Conservation (phyloP, 345 rosid species). For the Geranium rotundifolium region DNA sequence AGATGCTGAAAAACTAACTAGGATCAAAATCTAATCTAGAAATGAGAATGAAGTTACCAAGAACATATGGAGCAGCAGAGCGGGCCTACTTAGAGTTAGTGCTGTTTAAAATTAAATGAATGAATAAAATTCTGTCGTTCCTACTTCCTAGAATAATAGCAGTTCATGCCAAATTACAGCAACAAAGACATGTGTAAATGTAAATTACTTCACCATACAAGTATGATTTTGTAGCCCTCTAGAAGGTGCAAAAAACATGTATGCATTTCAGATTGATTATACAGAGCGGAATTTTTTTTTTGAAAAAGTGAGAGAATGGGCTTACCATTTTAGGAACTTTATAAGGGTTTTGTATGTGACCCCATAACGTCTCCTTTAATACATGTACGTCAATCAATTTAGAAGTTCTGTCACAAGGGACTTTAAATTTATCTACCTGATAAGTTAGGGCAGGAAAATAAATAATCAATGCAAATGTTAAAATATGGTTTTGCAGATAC, state of each 20-base stretch:
- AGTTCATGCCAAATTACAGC: background rate
- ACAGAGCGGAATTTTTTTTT: too few species aligned
- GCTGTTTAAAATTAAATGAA: background rate
- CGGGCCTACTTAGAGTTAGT: too few species aligned
- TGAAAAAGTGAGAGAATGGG: too few species aligned
- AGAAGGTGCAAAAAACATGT: background rate
- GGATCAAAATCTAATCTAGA: background rate
- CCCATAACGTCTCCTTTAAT: constrained; percentile 30
- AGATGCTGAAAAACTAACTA: too few species aligned
- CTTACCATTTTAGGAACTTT: constrained; percentile 13
- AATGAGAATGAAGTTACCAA: constrained; percentile 2
- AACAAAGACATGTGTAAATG: background rate
- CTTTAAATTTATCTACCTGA: constrained; percentile 27
- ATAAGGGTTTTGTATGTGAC: constrained; percentile 15
- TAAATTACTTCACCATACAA: background rate
- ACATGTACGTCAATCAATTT: constrained; percentile 31
- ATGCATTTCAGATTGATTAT: background rate
- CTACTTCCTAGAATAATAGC: background rate
- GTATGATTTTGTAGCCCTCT: background rate
- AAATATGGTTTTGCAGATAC: background rate
- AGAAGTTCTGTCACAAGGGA: constrained; percentile 23
- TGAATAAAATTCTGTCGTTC: too few species aligned
- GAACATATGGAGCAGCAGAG: too few species aligned
- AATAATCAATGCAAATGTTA: background rate
- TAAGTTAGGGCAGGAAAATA: background rate